Evolutionary conservation across 192 early-diverging fungal species (phyloP), one percentile per base, ranked within the genome.

Genomic region (Mortierella claussenii): DNA sequence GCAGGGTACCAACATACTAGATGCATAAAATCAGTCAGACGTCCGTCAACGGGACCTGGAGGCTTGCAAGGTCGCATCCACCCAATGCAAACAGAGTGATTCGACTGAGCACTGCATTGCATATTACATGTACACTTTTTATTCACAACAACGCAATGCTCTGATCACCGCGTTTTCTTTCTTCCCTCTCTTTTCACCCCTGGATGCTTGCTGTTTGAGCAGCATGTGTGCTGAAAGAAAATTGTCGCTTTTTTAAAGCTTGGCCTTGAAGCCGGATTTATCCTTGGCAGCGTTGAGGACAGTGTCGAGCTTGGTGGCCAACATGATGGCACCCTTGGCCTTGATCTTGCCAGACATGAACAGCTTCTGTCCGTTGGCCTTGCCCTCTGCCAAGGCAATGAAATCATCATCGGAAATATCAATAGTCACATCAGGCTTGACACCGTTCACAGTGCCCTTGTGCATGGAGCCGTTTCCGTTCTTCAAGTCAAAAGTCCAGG

Each of bases 291-390:
- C 68, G 78, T 90, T 89, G 54, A 93, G 85, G 34, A 93, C 86
- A 28, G 74, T 58, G 71, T 91, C 87, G 13, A 93, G 83, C 74
- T 91, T 91, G 56, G 88, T 89, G 36, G 89, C 89, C 59, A 93
- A 69, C 85, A 88, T 89, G 66, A 91, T 82, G 55, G 90, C 86
- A 63, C 90, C 91, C 80, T 90, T 91, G 44, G 88, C 79, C 82
- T 97, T 97, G 69, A 94, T 86, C 82, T 97, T 97, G 48, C 97
- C 94, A 40, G 82, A 69, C 93, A 96, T 94, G 79, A 94, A 97
- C 33, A 93, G 89, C 79, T 93, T 92, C 88, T 97, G 96, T 23
- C 91, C 91, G 56, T 92, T 95, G 51, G 94, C 69, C 82, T 94
- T 95, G 45, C 96, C 96, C n/a, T 83, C 74, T 18, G 92, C 89